Percentiles rank a stretch among this genome's conserved stretches.
phyloP scores from a whole-genome alignment of 495 filamentous ascomycete genomes.

The Talaromyces wortmannii region DNA sequence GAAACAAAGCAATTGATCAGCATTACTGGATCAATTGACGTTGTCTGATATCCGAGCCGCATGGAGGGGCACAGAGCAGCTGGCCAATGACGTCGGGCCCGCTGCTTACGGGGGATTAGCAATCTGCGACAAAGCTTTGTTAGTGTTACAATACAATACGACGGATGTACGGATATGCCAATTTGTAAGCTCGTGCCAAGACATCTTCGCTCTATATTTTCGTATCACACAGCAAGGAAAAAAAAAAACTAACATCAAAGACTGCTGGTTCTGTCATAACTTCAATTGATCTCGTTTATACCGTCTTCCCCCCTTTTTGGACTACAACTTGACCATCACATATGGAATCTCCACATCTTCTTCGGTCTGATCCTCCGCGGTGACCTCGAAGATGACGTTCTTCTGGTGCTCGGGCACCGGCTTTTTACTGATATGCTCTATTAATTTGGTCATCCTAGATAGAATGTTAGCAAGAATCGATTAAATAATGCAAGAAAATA shows the following conservation, averaged over 20 bases:
- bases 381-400: conserved; percentile 95
- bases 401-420: conserved; percentile 83
- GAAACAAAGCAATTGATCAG: neutral
- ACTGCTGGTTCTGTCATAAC: neutral
- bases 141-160: neutral
- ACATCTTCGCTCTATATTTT: neutral
- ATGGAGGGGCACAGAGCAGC: no score
- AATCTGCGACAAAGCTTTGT: neutral
- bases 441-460: conserved; percentile 72
- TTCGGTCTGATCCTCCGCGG: conserved; percentile 79
- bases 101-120: neutral
- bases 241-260: no score
- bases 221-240: no score
- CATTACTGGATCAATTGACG: no score
- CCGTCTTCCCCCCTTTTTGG: neutral
- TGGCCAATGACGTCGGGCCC: neutral
- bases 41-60: no score
- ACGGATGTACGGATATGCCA: neutral
- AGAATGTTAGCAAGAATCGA: conserved; percentile 3
- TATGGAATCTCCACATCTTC: conserved; percentile 98
- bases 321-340: conserved; percentile 75
- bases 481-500: conserved; percentile 10
- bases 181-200: neutral
- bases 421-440: conserved; percentile 87
- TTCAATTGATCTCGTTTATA: neutral